Conservation (phyloP, 257 asterid genomes). For the Nicotiana paniculata region DNA sequence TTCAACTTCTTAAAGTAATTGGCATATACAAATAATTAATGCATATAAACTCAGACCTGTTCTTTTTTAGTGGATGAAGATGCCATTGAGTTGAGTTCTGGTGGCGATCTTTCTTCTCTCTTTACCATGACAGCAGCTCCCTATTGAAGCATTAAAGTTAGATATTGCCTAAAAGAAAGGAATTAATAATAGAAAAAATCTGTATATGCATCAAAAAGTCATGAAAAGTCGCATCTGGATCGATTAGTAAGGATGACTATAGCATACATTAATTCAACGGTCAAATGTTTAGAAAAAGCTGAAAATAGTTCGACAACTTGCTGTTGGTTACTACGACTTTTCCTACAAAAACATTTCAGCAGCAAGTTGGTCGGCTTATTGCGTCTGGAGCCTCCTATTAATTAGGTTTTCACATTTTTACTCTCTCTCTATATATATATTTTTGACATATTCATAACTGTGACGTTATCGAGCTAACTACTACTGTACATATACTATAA, state of each 20-base stretch:
- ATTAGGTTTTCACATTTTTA: too few relatives aligned
- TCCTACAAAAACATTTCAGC: too few relatives aligned
- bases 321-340: too few relatives aligned
- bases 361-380: too few relatives aligned
- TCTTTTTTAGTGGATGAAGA: neutral
- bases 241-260: too few relatives aligned
- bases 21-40: neutral
- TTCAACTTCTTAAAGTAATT: neutral
- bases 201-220: too few relatives aligned
- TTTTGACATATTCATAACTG: neutral
- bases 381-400: too few relatives aligned
- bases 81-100: slow-evolving; percentile 1
- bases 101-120: neutral
- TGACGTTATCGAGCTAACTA: neutral
- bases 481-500: neutral
- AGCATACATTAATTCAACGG: too few relatives aligned
- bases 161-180: neutral
- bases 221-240: too few relatives aligned
- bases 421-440: too few relatives aligned
- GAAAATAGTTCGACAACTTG: too few relatives aligned
- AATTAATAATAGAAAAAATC: neutral
- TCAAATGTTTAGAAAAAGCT: too few relatives aligned
- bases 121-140: neutral
- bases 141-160: neutral
- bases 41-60: neutral